Conservation (phyloP, 2,329 filamentous ascomycete species). For the Cordyceps cicadae region DNA sequence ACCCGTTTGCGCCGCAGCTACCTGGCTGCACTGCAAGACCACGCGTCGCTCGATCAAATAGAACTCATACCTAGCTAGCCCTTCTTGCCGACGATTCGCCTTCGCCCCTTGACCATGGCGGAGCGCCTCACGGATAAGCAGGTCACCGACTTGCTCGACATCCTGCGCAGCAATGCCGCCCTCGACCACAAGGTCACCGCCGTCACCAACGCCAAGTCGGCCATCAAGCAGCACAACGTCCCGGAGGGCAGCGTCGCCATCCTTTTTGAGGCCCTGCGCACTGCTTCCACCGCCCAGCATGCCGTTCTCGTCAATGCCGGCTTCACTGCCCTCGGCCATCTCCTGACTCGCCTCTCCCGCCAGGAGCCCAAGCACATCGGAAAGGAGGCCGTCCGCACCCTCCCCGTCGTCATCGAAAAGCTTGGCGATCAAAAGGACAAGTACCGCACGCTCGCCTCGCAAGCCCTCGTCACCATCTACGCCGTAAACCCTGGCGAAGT, state of each 20-base stretch:
- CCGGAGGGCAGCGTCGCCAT: constrained; percentile 62
- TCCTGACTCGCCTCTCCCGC: constrained; percentile 75
- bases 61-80: not conserved
- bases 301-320: constrained; percentile 71
- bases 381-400: constrained; percentile 61
- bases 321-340: constrained; percentile 79
- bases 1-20: not conserved
- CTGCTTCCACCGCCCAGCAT: constrained; percentile 68
- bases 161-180: constrained; percentile 53
- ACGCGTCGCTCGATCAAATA: not conserved
- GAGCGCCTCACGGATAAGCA: constrained; percentile 53
- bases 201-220: constrained; percentile 70
- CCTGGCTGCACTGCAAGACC: not conserved
- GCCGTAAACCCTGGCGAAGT: constrained; percentile 61
- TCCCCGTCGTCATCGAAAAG: constrained; percentile 72
- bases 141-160: constrained; percentile 44
- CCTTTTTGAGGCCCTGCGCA: constrained; percentile 74
- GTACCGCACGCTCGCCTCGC: constrained; percentile 63
- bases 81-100: not conserved
- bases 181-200: constrained; percentile 63
- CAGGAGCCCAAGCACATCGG: constrained; percentile 70
- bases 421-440: constrained; percentile 86
- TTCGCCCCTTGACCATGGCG: constrained; percentile 31
- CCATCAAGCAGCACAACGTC: constrained; percentile 88
- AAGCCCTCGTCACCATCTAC: constrained; percentile 72